Conservation (phyloP, 2,329 filamentous ascomycete genomes). For the Colletotrichum sp. region DNA sequence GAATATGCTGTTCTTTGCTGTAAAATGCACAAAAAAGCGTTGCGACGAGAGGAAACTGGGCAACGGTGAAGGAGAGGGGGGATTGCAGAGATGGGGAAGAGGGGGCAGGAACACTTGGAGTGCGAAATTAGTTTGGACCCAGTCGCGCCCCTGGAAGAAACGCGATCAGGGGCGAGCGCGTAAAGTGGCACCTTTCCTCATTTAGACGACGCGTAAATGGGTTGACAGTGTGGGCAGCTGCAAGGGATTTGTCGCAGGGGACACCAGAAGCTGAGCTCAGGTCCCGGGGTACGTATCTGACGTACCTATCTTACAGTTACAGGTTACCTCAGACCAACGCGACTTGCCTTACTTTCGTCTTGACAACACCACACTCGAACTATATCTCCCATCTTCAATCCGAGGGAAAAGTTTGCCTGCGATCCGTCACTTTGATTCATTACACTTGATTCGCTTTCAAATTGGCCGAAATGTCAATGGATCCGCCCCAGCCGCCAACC, state of each 20-base stretch:
- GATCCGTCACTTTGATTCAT: neutral
- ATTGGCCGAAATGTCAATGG: slow-evolving; percentile 38
- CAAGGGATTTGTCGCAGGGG: neutral
- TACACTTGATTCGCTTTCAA: neutral
- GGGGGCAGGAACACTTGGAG: slow-evolving; percentile 2
- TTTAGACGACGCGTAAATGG: slow-evolving; percentile 29
- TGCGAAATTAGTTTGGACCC: slow-evolving; percentile 16
- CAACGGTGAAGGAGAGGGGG: neutral
- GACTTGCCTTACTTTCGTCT: neutral
- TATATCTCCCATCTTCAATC: neutral
- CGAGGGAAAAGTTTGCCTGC: neutral
- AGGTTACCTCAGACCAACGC: neutral
- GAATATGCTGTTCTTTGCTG: neutral
- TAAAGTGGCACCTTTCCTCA: slow-evolving; percentile 47
- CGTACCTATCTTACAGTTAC: neutral
- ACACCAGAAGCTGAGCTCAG: neutral
- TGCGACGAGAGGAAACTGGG: neutral
- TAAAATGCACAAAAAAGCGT: neutral
- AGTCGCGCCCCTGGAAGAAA: slow-evolving; percentile 11
- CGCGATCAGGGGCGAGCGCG: slow-evolving; percentile 34
- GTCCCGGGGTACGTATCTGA: slow-evolving; percentile 5
- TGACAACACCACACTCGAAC: neutral
- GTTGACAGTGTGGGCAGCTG: neutral
- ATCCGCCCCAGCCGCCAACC: slow-evolving; percentile 36
- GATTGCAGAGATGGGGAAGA: slow-evolving; percentile 2